A percentile compares a stretch with the other conserved stretches of the same genome.
Conservation (phyloP, 306 rosid genomes). For the Vigna radiata region DNA sequence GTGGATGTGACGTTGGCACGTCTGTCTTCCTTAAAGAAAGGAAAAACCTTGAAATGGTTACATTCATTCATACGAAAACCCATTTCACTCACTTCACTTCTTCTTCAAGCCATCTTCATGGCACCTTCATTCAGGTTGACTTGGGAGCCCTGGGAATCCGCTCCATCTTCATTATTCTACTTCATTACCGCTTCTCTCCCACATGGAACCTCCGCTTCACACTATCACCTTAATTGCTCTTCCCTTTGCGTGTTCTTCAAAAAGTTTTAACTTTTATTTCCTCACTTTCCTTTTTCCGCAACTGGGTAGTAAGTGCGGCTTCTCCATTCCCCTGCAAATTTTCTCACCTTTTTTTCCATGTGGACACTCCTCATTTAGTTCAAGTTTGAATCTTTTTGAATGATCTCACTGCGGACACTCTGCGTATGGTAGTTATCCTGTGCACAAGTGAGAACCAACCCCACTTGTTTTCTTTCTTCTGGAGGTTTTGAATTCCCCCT, state of each 20-base stretch:
- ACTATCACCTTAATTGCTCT: slow-evolving; percentile 2
- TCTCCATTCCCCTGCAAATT: slow-evolving; percentile 5
- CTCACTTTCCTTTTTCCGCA: slow-evolving; percentile 31
- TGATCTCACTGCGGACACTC: slow-evolving; percentile 36
- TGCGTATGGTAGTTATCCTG: slow-evolving; percentile 16
- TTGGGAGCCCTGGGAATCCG: slow-evolving; percentile 54
- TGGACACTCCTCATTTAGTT: slow-evolving; percentile 37
- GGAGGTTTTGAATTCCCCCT: neutral
- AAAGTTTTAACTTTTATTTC: slow-evolving; percentile 50
- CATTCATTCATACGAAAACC: slow-evolving; percentile 32
- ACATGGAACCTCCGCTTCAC: slow-evolving; percentile 54
- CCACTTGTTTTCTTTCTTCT: neutral
- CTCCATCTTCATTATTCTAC: slow-evolving; percentile 55
- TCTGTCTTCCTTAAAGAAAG: slow-evolving; percentile 6
- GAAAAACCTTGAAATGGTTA: slow-evolving; percentile 9
- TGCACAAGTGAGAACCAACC: slow-evolving; percentile 31
- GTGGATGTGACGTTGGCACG: neutral
- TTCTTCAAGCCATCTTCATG: slow-evolving; percentile 34
- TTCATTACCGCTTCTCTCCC: slow-evolving; percentile 36
- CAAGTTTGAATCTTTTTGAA: slow-evolving; percentile 39
- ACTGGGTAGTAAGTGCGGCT: neutral
- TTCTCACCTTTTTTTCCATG: slow-evolving; percentile 29
- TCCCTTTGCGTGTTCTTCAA: slow-evolving; percentile 69
- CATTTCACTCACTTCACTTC: slow-evolving; percentile 41
- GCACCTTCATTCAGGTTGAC: slow-evolving; percentile 56